Evolutionary conservation across 345 rosid genomes (phyloP).

Genomic region (Eucalyptus decipiens): DNA sequence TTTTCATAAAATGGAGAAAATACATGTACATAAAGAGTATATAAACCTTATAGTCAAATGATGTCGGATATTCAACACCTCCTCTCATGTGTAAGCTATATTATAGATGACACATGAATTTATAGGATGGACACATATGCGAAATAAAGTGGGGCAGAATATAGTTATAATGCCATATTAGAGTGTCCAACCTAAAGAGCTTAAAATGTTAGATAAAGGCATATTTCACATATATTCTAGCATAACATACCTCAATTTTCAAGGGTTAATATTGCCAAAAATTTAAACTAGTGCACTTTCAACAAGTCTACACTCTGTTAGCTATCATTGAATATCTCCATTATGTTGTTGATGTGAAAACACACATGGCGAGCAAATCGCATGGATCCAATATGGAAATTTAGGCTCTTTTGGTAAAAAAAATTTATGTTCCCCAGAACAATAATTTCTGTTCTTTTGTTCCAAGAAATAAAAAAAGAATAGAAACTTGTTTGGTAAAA

Average conservation of each 20-base stretch:
- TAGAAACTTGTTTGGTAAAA: no score
- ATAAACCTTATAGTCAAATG: not conserved
- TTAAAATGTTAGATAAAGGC: not conserved
- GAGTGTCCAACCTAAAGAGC: not conserved
- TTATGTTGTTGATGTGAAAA: not conserved
- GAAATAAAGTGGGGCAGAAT: not conserved
- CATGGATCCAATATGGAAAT: not conserved
- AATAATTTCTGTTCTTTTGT: no score
- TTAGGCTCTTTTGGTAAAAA: no score
- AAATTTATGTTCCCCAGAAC: accelerated
- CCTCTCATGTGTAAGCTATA: not conserved
- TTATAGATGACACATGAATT: not conserved
- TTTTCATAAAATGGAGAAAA: not conserved
- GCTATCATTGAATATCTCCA: not conserved
- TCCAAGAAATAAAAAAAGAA: accelerated
- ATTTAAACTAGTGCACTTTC: not conserved
- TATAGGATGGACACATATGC: not conserved
- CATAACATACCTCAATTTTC: not conserved
- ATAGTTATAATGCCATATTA: not conserved
- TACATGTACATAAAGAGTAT: not conserved
- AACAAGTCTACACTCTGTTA: not conserved
- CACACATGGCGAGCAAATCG: not conserved
- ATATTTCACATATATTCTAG: not conserved
- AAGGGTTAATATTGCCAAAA: not conserved
- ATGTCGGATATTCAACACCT: not conserved